These are phyloP conservation scores for Lepidium aucheri DNA, from an alignment of 345 rosid species.

Conservation along the genomic window DNA sequence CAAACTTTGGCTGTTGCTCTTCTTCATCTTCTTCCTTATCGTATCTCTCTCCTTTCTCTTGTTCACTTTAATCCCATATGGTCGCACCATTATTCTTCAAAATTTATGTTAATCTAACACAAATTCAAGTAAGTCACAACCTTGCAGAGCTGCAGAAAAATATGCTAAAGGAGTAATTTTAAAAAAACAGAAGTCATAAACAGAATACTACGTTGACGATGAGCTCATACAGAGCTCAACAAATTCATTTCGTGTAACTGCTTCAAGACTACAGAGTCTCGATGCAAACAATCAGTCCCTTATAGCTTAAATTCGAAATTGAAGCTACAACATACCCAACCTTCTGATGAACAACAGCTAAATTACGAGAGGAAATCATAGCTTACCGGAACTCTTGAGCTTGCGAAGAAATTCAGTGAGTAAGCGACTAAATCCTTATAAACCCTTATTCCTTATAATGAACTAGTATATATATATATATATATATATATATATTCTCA, in stretches of 20 bases:
- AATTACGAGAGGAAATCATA: neutral
- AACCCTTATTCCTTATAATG: slow-evolving; percentile 28
- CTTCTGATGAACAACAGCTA: neutral
- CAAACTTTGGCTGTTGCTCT: slow-evolving; percentile 26
- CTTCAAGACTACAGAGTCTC: neutral
- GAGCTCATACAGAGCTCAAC: neutral
- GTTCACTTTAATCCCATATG: slow-evolving; percentile 49
- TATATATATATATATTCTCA: too few relatives aligned
- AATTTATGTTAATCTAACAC: neutral
- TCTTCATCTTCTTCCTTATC: slow-evolving; percentile 42
- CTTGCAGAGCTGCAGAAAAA: neutral
- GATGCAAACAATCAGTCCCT: neutral
- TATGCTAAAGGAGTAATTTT: slow-evolving; percentile 1
- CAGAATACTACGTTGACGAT: neutral
- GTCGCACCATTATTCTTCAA: slow-evolving; percentile 51
- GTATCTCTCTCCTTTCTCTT: slow-evolving; percentile 60
- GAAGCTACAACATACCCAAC: neutral
- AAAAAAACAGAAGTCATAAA: neutral
- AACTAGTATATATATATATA: too few relatives aligned
- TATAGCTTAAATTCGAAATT: neutral
- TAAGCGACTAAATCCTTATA: slow-evolving; percentile 2
- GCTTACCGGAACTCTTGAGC: slow-evolving; percentile 3
- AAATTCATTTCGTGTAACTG: neutral
- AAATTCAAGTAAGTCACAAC: neutral
- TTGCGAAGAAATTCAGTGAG: neutral